These are phyloP conservation scores for Paulownia fortunei DNA, from an alignment of 257 asterid genomes.

Conservation along the genomic window DNA sequence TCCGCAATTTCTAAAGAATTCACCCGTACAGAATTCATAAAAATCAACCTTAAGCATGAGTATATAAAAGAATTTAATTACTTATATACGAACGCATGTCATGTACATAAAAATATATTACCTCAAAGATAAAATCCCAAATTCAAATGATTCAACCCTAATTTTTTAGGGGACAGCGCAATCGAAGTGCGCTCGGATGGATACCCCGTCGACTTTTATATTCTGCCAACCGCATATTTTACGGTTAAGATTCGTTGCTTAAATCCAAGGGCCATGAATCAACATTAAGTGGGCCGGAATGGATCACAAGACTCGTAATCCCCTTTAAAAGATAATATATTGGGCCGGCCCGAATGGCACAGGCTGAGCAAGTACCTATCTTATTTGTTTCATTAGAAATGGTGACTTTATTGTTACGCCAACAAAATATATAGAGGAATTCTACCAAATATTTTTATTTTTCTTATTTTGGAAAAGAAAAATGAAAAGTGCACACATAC, in stretches of 20 bases:
- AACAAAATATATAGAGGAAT: too few relatives aligned
- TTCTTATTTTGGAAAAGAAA: too few relatives aligned
- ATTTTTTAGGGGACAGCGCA: neutral
- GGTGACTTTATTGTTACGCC: too few relatives aligned
- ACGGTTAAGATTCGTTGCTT: neutral
- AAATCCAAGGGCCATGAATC: conserved; percentile 12
- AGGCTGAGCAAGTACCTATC: too few relatives aligned
- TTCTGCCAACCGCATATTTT: neutral
- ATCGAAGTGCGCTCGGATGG: neutral
- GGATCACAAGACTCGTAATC: too few relatives aligned
- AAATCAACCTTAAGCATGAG: neutral
- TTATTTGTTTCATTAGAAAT: too few relatives aligned
- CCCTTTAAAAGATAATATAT: neutral
- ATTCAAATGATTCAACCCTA: conserved; percentile 2
- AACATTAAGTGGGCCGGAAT: neutral
- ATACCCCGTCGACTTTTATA: neutral
- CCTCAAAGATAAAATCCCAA: conserved; percentile 2
- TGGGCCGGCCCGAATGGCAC: too few relatives aligned
- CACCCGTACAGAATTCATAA: neutral
- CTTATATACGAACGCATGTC: neutral
- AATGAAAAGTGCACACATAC: too few relatives aligned
- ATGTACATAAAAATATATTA: neutral
- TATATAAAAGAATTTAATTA: neutral
- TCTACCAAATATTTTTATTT: too few relatives aligned
- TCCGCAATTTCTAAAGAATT: neutral